Evolutionary conservation across 208 protist species (phyloP), one percentile per base, ranked within the genome.

Genomic region (Trichomonas tenax): DNA sequence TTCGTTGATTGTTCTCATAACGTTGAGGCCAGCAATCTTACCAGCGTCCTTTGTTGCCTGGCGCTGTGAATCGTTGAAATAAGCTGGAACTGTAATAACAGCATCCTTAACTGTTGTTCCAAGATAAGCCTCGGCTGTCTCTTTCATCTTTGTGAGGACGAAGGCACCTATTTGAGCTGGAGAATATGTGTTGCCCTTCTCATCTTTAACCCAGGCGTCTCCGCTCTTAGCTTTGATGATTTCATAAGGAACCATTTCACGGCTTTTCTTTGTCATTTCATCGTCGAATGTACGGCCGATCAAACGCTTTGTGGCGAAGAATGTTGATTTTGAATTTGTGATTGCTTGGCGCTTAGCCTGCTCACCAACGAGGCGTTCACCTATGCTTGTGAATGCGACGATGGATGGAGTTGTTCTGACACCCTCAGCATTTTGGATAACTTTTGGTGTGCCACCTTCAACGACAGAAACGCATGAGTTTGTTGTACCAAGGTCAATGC

Each of bases 181-280:
- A 9, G 98, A 98, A 96, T 98, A 98, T 17, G 97, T 36, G 15
- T 96, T 98, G 72, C 34, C 96, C 58, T n/a, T 88, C 23, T 63
- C 58, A 96, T 96, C 97, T 96, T 98, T 96, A 96, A 99, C 98
- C 99, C 98, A 99, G 51, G 99, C 99, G 96, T 99, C 99, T 89
- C 98, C 98, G 96, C 98, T 98, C 96, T 84, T 82, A 38, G 96
- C 98, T 96, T 98, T 97, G 23, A 99, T 98, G 97, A 99, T 99
- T 97, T 99, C 98, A 98, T 98, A 99, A 96, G 99, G 98, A 63
- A 99, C 97, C 81, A 97, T 97, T 90, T 97, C 96, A n/a, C 97
- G 63, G 96, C 98, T 98, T 97, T 98, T 97, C 96, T 98, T 95
- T 41, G 97, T 97, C 96, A 97, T 96, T 17, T 96, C 95, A 82